phyloP scores from a whole-genome alignment of 176 grass and related monocot species.

The Zoysia pacifica region DNA sequence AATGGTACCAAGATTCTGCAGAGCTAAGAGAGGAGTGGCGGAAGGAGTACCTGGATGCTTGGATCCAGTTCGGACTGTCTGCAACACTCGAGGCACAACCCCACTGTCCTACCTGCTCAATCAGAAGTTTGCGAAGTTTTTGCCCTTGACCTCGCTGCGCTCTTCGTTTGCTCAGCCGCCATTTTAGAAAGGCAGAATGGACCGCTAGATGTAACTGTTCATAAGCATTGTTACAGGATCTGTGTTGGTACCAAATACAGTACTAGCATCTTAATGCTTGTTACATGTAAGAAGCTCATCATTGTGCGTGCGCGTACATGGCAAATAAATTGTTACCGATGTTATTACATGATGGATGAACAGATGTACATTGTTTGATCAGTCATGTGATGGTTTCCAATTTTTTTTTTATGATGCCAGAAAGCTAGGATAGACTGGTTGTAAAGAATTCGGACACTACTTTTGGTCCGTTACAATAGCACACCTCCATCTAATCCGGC shows the following conservation, averaged over 20 bases:
- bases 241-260: neutral
- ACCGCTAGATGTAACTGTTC: neutral
- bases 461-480: neutral
- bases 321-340: neutral
- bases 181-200: conserved; percentile 20
- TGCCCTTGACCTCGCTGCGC: conserved; percentile 56
- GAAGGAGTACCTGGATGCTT: conserved; percentile 77
- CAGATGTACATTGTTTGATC: conserved; percentile 22
- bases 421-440: too few species aligned
- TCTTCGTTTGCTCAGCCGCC: neutral
- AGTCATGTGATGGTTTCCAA: too few species aligned
- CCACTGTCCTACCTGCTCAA: conserved; percentile 63
- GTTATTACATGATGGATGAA: neutral
- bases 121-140: conserved; percentile 63
- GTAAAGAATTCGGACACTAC: too few species aligned
- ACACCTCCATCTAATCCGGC: neutral
- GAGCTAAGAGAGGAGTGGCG: conserved; percentile 80
- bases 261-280: neutral
- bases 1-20: conserved; percentile 71
- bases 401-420: too few species aligned
- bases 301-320: neutral
- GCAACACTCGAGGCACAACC: conserved; percentile 44
- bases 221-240: neutral
- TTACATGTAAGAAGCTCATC: neutral
- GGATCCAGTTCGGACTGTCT: conserved; percentile 52